These are phyloP conservation scores for Naganishia randhawae DNA, from an alignment of 768 basidiomycete species.

Conservation along the genomic window DNA sequence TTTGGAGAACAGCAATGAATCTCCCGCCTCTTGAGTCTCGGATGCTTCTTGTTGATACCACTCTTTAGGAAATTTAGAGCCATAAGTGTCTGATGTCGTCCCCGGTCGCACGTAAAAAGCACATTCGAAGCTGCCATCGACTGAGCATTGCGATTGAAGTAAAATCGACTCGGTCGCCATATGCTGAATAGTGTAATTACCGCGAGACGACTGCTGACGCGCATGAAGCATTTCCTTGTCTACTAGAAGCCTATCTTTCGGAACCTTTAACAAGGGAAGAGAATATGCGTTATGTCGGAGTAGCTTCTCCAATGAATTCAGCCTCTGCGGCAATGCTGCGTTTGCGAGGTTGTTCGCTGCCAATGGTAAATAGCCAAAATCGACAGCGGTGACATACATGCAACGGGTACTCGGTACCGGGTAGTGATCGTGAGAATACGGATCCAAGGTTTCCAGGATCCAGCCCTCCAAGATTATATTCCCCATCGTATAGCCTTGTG, in stretches of 20 bases:
- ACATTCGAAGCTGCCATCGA: conserved; percentile 15
- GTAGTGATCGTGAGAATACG: conserved; percentile 88
- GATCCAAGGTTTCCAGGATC: conserved; percentile 93
- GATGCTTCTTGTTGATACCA: conserved; percentile 7
- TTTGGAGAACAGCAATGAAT: too few relatives aligned
- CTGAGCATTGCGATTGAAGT: conserved; percentile 4
- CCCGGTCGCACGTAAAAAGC: background rate
- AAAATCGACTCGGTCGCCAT: conserved; percentile 32
- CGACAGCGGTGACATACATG: conserved; percentile 76
- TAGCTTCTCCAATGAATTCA: conserved; percentile 69
- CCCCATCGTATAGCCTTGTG: conserved; percentile 68
- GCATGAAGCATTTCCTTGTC: conserved; percentile 32
- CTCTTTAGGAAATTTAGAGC: background rate
- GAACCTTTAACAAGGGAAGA: conserved; percentile 60
- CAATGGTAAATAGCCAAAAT: conserved; percentile 75
- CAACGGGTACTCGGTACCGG: conserved; percentile 89
- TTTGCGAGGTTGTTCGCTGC: conserved; percentile 84
- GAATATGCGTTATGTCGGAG: conserved; percentile 63
- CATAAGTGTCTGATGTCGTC: background rate
- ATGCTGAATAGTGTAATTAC: conserved; percentile 32
- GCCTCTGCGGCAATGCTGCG: conserved; percentile 65
- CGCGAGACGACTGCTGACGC: conserved; percentile 39
- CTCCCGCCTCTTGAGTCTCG: background rate
- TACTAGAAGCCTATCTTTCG: conserved; percentile 60
- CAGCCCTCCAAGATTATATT: conserved; percentile 85